Percentiles rank a stretch among this genome's conserved stretches.
Evolutionary conservation across 2,329 filamentous ascomycete species (phyloP).

Genomic region (Fonsecaea nubica): DNA sequence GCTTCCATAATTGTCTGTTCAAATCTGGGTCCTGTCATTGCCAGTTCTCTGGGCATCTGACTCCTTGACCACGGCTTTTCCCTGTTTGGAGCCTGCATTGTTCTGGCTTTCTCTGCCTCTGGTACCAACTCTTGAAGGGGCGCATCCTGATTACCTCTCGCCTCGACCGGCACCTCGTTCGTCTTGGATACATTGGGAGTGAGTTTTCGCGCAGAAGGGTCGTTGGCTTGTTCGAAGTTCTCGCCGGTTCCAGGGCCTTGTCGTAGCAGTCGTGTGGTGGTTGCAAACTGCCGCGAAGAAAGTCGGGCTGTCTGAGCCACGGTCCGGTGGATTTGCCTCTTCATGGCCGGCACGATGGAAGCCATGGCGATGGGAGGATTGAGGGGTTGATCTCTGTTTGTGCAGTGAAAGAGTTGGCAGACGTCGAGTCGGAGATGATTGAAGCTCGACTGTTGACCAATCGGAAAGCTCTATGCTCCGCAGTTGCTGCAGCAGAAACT

Average conservation of each 20-base stretch:
- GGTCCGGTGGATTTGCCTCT: conserved; percentile 18
- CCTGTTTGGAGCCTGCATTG: conserved; percentile 86
- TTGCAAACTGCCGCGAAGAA: conserved; percentile 61
- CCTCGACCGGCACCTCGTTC: conserved; percentile 62
- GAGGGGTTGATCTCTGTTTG: background rate
- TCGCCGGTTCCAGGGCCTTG: conserved; percentile 42
- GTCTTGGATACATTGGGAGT: conserved; percentile 65
- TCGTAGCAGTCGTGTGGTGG: conserved; percentile 36
- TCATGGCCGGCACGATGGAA: conserved; percentile 28
- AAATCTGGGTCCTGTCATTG: conserved; percentile 93
- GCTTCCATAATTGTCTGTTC: conserved; percentile 94
- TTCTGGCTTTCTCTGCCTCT: conserved; percentile 62
- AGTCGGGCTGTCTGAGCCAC: conserved; percentile 69
- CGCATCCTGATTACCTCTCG: conserved; percentile 58
- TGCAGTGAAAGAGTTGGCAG: conserved; percentile 2
- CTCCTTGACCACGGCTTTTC: conserved; percentile 79
- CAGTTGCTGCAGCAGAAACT: background rate
- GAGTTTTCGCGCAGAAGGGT: conserved; percentile 60
- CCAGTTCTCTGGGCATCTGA: conserved; percentile 79
- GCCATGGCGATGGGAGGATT: conserved; percentile 23
- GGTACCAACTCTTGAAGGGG: conserved; percentile 63
- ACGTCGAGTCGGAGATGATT: conserved; percentile 18
- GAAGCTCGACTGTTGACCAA: conserved; percentile 23
- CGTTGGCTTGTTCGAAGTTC: conserved; percentile 60
- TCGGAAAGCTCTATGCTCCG: conserved; percentile 22